A percentile compares a stretch with the other conserved stretches of the same genome.
Conservation (phyloP, 306 rosid genomes). For the Arachis stenosperma region DNA sequence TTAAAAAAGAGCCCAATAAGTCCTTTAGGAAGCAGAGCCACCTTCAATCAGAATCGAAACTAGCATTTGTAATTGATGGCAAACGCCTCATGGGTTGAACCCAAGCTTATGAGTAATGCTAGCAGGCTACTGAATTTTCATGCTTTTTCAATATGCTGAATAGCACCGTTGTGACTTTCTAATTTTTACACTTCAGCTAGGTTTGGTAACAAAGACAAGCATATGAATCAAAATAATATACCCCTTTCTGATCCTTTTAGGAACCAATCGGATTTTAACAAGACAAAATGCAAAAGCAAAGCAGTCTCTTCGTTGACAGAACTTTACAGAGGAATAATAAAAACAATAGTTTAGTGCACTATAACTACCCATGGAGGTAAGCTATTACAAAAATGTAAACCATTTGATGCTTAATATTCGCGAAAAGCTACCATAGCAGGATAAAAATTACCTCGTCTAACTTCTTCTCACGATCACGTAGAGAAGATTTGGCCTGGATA, state of each 20-base stretch:
- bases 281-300: conserved; percentile 31
- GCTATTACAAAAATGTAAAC: conserved; percentile 12
- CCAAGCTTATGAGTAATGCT: conserved; percentile 64
- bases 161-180: conserved; percentile 15
- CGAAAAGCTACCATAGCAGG: conserved; percentile 12
- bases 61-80: conserved; percentile 70
- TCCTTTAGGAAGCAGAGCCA: conserved; percentile 62
- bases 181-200: background rate
- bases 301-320: background rate
- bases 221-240: background rate
- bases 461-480: conserved; percentile 94
- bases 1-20: conserved; percentile 52
- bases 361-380: conserved; percentile 16
- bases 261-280: background rate
- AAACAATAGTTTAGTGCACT: conserved; percentile 17
- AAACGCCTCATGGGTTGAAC: conserved; percentile 65
- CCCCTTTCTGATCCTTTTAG: background rate
- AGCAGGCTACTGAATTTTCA: conserved; percentile 63
- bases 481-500: conserved; percentile 90
- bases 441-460: conserved; percentile 79
- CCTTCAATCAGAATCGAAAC: conserved; percentile 55
- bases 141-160: conserved; percentile 42
- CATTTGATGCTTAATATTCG: conserved; percentile 31
- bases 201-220: conserved; percentile 2
- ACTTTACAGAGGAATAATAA: conserved; percentile 22